These are phyloP conservation scores for Aleurites moluccanus DNA, from an alignment of 441 rosid species.

Conservation along the genomic window DNA sequence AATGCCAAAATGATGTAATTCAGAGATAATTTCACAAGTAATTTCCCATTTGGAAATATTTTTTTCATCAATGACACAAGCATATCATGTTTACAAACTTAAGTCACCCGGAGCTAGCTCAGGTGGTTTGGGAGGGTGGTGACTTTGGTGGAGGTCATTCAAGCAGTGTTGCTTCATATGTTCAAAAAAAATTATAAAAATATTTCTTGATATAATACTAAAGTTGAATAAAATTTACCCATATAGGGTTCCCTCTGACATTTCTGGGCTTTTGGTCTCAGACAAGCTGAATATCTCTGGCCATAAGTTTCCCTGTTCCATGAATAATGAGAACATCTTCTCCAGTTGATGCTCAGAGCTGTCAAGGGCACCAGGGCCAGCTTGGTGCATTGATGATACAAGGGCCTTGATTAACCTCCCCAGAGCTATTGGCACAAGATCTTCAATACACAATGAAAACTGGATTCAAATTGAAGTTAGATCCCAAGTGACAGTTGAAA, in stretches of 20 bases:
- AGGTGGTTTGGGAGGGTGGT: background rate
- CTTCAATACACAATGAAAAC: constrained; percentile 96
- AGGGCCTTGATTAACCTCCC: constrained; percentile 86
- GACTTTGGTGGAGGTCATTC: background rate
- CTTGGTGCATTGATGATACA: constrained; percentile 56
- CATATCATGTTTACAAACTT: background rate
- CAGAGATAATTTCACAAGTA: background rate
- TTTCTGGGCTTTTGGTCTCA: constrained; percentile 67
- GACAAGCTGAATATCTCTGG: constrained; percentile 78
- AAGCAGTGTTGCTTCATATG: background rate
- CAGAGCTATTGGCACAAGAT: constrained; percentile 85
- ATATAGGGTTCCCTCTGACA: constrained; percentile 79
- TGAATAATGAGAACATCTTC: constrained; percentile 83
- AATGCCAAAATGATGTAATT: background rate
- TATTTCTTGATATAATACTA: background rate
- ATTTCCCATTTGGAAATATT: background rate
- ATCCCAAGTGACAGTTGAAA: constrained; percentile 17
- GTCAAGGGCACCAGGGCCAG: constrained; percentile 36
- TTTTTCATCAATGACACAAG: background rate
- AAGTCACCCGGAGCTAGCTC: background rate
- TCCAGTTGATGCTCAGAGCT: constrained; percentile 67
- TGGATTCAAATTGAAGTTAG: constrained; percentile 44
- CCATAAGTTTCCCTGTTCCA: constrained; percentile 96
- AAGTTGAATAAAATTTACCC: constrained; percentile 49
- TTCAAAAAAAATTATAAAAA: background rate